These are phyloP conservation scores for Closterium sp. DNA, from an alignment of 139 green algal species.

Conservation along the genomic window DNA sequence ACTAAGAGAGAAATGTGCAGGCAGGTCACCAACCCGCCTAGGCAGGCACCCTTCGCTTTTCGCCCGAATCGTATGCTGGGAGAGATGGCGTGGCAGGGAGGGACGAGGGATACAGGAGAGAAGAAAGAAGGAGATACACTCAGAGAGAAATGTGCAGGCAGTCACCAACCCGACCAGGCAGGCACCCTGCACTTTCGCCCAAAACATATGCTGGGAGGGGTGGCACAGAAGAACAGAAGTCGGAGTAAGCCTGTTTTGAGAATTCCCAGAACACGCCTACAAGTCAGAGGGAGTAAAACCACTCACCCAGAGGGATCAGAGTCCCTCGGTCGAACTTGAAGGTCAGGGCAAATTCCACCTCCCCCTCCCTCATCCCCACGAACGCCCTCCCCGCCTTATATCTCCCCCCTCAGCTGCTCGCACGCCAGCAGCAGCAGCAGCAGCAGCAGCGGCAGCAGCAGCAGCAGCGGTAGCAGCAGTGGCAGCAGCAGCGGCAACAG, in stretches of 20 bases:
- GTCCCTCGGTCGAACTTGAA: neutral
- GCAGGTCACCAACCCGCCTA: no score
- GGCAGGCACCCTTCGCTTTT: slow-evolving; percentile 82
- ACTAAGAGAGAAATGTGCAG: no score
- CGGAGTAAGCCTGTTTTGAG: no score
- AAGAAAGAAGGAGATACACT: neutral
- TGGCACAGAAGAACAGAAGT: neutral
- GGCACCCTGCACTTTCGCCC: slow-evolving; percentile 79
- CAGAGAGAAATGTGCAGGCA: no score
- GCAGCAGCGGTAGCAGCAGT: no score
- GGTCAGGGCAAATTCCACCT: neutral
- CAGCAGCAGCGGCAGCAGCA: neutral
- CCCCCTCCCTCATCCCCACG: neutral
- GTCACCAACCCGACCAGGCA: no score
- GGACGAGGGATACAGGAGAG: neutral
- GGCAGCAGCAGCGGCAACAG: neutral
- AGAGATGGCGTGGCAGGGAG: neutral
- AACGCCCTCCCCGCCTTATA: neutral
- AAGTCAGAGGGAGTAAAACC: neutral
- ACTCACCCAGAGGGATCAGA: neutral
- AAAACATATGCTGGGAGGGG: slow-evolving; percentile 65
- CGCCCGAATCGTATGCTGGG: slow-evolving; percentile 71
- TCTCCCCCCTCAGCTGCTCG: neutral
- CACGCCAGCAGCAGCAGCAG: neutral
- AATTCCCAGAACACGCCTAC: no score